phyloP scores from a whole-genome alignment of 192 early-diverging fungal species.

The Powellomyces hirtus region DNA sequence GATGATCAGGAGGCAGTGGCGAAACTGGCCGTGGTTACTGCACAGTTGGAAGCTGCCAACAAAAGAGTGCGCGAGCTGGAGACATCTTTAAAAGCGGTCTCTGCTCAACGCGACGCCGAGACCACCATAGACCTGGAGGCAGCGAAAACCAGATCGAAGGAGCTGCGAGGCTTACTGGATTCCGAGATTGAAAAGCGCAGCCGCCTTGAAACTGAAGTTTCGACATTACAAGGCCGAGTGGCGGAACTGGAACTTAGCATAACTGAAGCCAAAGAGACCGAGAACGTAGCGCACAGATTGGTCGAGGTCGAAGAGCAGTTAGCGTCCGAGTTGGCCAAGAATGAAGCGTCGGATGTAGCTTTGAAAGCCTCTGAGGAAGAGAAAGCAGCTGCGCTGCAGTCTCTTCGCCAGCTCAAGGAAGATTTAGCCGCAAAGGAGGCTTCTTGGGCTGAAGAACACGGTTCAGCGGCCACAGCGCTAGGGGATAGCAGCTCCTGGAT shows the following conservation, averaged over 20 bases:
- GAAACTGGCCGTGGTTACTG: not conserved
- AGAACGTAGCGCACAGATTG: not conserved
- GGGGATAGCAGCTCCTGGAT: not conserved
- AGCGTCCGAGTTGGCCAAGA: not conserved
- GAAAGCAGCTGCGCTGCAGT: not conserved
- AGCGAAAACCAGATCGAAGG: no score
- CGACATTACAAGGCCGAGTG: not conserved
- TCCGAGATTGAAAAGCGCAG: not conserved
- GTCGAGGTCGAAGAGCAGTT: conserved; percentile 2
- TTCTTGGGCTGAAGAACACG: not conserved
- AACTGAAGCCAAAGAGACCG: not conserved
- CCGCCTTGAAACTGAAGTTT: not conserved
- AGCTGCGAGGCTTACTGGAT: no score
- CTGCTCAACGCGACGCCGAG: not conserved
- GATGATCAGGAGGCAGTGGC: not conserved
- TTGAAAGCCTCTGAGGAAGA: not conserved
- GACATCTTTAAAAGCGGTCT: not conserved
- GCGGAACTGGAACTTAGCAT: conserved; percentile 3
- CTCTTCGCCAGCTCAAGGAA: not conserved
- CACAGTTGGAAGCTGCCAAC: conserved; percentile 2
- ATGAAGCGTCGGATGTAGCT: not conserved
- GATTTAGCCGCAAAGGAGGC: not conserved
- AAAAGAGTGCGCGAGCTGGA: conserved; percentile 2
- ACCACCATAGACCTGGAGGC: not conserved
- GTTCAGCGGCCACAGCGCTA: no score